Evolutionary conservation across 495 filamentous ascomycete genomes (phyloP).

Genomic region (Xylaria longipes): DNA sequence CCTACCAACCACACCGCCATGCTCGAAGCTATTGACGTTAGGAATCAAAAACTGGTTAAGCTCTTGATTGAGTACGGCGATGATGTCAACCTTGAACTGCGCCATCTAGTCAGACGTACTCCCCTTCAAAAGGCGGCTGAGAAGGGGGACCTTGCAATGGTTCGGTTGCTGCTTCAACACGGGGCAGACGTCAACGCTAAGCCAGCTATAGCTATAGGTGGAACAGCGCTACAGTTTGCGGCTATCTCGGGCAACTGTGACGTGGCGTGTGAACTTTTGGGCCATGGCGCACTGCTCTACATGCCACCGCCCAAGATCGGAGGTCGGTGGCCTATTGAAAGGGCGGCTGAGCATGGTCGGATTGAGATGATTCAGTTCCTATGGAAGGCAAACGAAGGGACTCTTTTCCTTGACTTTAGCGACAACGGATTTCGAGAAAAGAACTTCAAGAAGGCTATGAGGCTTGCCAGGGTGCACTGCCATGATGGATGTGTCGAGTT

Average conservation of each 20-base stretch:
- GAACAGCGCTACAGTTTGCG: not conserved
- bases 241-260: slow-evolving; percentile 14
- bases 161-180: slow-evolving; percentile 28
- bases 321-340: slow-evolving; percentile 51
- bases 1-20: not conserved
- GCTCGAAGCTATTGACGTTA: not conserved
- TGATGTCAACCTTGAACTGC: not conserved
- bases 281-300: slow-evolving; percentile 31
- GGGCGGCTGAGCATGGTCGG: slow-evolving; percentile 51
- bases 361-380: slow-evolving; percentile 55
- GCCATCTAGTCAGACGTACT: slow-evolving; percentile 27
- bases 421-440: not conserved
- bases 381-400: slow-evolving; percentile 31
- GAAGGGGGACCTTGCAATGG: slow-evolving; percentile 34
- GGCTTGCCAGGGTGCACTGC: not conserved
- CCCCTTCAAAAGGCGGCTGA: slow-evolving; percentile 41
- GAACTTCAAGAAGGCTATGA: slow-evolving; percentile 2
- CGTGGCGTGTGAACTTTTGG: slow-evolving; percentile 31
- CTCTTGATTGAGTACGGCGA: not conserved
- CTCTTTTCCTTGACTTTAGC: not conserved
- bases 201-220: not conserved
- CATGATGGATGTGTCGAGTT: not conserved
- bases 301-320: slow-evolving; percentile 28
- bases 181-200: not conserved
- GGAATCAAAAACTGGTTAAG: not conserved